A percentile compares a stretch with the other conserved stretches of the same genome.
phyloP scores from a whole-genome alignment of 108 stramenopile genomes.

The Fragilaria radians region DNA sequence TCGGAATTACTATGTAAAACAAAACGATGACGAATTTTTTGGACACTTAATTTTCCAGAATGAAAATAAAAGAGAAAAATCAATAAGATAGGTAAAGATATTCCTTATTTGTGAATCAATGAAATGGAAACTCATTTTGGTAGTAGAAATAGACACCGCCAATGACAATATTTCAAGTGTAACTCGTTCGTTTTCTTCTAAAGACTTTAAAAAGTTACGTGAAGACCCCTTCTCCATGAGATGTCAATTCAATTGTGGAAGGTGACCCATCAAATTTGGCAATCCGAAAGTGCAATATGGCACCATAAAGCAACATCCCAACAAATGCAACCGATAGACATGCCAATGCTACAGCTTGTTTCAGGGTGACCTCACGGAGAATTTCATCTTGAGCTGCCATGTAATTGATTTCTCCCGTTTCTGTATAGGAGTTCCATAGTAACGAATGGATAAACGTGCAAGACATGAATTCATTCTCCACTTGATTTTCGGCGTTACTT shows the following conservation, averaged over 20 bases:
- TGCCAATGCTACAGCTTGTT: constrained; percentile 14
- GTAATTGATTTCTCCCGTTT: constrained; percentile 35
- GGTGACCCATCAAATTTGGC: not conserved
- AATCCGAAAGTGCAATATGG: constrained; percentile 15
- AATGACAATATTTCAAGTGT: no score
- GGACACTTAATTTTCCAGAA: no score
- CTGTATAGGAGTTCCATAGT: constrained; percentile 28
- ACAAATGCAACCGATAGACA: constrained; percentile 16
- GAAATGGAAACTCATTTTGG: no score
- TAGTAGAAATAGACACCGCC: no score
- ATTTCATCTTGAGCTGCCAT: constrained; percentile 13
- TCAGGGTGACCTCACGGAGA: constrained; percentile 13
- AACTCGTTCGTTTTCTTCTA: no score
- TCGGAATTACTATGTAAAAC: constrained; percentile 82
- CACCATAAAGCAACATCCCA: constrained; percentile 1
- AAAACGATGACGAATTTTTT: not conserved
- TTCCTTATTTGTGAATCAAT: no score
- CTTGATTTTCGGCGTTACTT: constrained; percentile 71
- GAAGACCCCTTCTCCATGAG: constrained; percentile 5
- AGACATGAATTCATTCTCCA: constrained; percentile 47
- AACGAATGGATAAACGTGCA: constrained; percentile 42
- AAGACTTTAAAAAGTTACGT: no score
- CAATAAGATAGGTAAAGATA: no score
- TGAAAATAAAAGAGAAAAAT: not conserved
- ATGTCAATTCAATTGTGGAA: constrained; percentile 14